A percentile compares a stretch with the other conserved stretches of the same genome.
phyloP scores from a whole-genome alignment of 1,139 yeast genomes.

The Candida sojae region DNA sequence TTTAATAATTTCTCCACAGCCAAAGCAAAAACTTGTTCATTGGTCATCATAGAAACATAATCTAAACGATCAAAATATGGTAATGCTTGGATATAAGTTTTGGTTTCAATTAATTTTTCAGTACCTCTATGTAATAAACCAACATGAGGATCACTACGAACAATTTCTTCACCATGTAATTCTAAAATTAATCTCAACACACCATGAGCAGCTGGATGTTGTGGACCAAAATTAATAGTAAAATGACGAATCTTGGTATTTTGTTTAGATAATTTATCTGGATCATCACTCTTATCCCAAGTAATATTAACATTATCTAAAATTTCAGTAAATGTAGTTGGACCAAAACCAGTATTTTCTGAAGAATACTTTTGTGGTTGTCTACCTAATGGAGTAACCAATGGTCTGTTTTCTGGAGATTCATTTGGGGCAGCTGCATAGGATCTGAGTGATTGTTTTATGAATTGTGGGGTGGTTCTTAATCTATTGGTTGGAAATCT shows the following conservation, averaged over 20 bases:
- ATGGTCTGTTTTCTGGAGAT: slow-evolving; percentile 6
- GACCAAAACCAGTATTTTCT: slow-evolving; percentile 34
- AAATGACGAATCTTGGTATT: slow-evolving; percentile 76
- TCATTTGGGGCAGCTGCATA: slow-evolving; percentile 9
- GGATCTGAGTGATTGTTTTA: slow-evolving; percentile 6
- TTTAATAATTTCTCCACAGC: slow-evolving; percentile 86
- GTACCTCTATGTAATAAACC: slow-evolving; percentile 89
- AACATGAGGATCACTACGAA: slow-evolving; percentile 86
- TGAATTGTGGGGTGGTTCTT: slow-evolving; percentile 3
- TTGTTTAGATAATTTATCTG: slow-evolving; percentile 45
- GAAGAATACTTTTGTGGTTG: slow-evolving; percentile 7
- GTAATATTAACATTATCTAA: slow-evolving; percentile 51
- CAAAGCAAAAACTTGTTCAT: slow-evolving; percentile 81
- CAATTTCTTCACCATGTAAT: slow-evolving; percentile 85
- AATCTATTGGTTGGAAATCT: slow-evolving; percentile 3
- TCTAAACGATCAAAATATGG: slow-evolving; percentile 90
- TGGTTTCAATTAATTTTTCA: slow-evolving; percentile 81
- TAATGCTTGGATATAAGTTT: slow-evolving; percentile 82
- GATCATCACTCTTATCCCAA: slow-evolving; percentile 49
- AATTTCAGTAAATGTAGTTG: slow-evolving; percentile 42
- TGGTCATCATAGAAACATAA: slow-evolving; percentile 91
- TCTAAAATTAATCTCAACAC: slow-evolving; percentile 85
- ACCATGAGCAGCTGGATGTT: slow-evolving; percentile 95
- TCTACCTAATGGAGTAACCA: slow-evolving; percentile 13
- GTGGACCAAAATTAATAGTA: slow-evolving; percentile 90